These are phyloP conservation scores for Lachnellula hyalina DNA, from an alignment of 2,329 filamentous ascomycete genomes.

Conservation along the genomic window DNA sequence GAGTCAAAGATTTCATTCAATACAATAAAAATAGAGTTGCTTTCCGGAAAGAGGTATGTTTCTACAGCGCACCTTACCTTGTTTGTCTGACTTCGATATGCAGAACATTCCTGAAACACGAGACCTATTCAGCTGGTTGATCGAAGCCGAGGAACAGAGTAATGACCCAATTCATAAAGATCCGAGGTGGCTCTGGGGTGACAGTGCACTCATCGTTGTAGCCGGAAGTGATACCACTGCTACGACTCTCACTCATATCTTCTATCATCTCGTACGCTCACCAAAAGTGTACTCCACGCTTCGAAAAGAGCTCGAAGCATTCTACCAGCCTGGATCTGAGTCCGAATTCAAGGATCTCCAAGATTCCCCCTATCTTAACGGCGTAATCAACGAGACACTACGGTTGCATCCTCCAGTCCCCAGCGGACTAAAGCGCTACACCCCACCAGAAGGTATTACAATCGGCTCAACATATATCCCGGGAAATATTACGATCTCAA, in stretches of 20 bases:
- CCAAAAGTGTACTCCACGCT: conserved; percentile 10
- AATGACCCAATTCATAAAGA: conserved; percentile 5
- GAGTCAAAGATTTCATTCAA: conserved; percentile 5
- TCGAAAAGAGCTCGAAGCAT: conserved; percentile 12
- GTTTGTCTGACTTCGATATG: neutral
- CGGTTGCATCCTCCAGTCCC: conserved; percentile 36
- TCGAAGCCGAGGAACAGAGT: neutral
- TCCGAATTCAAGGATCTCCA: conserved; percentile 10
- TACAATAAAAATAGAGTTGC: neutral
- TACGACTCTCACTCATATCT: conserved; percentile 35
- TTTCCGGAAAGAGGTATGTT: conserved; percentile 8
- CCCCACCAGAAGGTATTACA: conserved; percentile 35
- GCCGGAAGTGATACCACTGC: conserved; percentile 40
- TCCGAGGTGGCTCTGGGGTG: conserved; percentile 14
- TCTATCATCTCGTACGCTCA: conserved; percentile 31
- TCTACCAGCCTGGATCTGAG: conserved; percentile 4
- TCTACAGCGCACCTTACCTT: conserved; percentile 9
- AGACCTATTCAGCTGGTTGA: conserved; percentile 5
- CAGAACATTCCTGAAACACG: neutral
- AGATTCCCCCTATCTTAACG: conserved; percentile 30
- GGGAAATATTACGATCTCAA: conserved; percentile 12
- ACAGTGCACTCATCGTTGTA: conserved; percentile 30
- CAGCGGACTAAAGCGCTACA: conserved; percentile 19
- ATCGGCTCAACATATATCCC: conserved; percentile 18
- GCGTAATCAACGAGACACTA: conserved; percentile 37